phyloP scores from a whole-genome alignment of 495 filamentous ascomycete species.

The Schizothecium vesticola region DNA sequence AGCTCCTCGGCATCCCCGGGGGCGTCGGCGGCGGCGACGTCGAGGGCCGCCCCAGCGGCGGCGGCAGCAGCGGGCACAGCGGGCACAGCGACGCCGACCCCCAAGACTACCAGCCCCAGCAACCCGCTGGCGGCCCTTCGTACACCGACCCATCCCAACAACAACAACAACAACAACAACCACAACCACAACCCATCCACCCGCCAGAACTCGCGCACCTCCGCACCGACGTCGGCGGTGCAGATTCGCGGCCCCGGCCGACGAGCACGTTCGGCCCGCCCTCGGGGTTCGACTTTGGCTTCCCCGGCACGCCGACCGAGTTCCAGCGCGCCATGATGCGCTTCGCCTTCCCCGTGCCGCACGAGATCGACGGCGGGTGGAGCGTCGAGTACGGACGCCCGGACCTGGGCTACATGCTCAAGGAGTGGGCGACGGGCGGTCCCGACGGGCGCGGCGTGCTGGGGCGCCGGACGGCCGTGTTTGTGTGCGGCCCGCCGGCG shows the following conservation, averaged over 20 bases:
- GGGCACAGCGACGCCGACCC: conserved; percentile 11
- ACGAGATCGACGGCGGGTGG: conserved; percentile 74
- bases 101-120: conserved; percentile 1
- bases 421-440: conserved; percentile 62
- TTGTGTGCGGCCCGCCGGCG: conserved; percentile 81
- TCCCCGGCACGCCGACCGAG: conserved; percentile 68
- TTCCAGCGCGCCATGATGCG: conserved; percentile 80
- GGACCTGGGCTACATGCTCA: conserved; percentile 76
- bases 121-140: conserved; percentile 11
- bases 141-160: neutral
- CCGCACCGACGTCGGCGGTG: conserved; percentile 38
- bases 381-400: conserved; percentile 90
- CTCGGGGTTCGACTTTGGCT: conserved; percentile 66
- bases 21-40: conserved; percentile 7
- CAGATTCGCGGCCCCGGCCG: conserved; percentile 25
- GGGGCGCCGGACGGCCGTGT: conserved; percentile 81
- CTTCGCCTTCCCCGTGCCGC: conserved; percentile 67
- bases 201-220: conserved; percentile 50
- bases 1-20: conserved; percentile 21
- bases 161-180: no score
- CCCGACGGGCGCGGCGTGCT: conserved; percentile 58
- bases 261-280: conserved; percentile 43
- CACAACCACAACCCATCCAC: conserved; percentile 18
- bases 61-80: conserved; percentile 20
- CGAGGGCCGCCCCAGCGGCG: conserved; percentile 25